Conservation (phyloP, 192 early-diverging fungal genomes). For the Coemansia sp. region DNA sequence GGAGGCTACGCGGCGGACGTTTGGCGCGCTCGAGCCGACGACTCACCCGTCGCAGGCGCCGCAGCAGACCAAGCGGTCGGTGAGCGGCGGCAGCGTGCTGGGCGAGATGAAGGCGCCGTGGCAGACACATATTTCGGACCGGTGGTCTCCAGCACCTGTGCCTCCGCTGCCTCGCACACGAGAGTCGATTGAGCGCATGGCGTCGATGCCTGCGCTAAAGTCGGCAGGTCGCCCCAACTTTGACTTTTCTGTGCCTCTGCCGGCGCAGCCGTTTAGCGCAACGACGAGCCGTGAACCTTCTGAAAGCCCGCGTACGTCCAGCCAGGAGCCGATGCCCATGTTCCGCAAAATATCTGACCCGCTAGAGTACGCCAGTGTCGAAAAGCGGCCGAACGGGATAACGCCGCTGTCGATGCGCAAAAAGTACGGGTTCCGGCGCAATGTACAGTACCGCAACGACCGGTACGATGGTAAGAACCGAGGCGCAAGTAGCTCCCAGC, state of each 20-base stretch:
- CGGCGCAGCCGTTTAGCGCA: slow-evolving; percentile 21
- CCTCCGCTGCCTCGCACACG: slow-evolving; percentile 21
- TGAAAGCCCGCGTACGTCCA: slow-evolving; percentile 3
- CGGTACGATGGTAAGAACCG: slow-evolving; percentile 15
- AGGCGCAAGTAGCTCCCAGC: slow-evolving; percentile 14
- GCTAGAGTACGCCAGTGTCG: slow-evolving; percentile 41
- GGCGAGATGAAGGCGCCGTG: slow-evolving; percentile 22
- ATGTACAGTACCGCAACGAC: slow-evolving; percentile 45
- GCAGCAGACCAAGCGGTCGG: slow-evolving; percentile 36
- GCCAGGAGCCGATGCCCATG: slow-evolving; percentile 18
- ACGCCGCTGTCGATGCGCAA: slow-evolving; percentile 42
- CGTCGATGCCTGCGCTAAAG: slow-evolving; percentile 47
- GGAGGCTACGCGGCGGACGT: slow-evolving; percentile 12
- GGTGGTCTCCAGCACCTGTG: slow-evolving; percentile 12
- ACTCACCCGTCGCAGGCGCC: slow-evolving; percentile 6
- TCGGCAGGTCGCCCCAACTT: slow-evolving; percentile 21
- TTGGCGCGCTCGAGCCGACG: slow-evolving; percentile 20
- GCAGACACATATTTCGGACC: slow-evolving; percentile 19
- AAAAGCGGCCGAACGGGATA: slow-evolving; percentile 34
- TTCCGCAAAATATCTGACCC: slow-evolving; percentile 49
- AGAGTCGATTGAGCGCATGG: slow-evolving; percentile 54
- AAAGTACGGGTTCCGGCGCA: slow-evolving; percentile 46
- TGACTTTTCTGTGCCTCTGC: slow-evolving; percentile 35
- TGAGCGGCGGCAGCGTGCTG: slow-evolving; percentile 32
- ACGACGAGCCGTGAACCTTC: not conserved